These are phyloP conservation scores for Leucosporidium scottii DNA, from an alignment of 768 basidiomycete genomes.

Conservation along the genomic window DNA sequence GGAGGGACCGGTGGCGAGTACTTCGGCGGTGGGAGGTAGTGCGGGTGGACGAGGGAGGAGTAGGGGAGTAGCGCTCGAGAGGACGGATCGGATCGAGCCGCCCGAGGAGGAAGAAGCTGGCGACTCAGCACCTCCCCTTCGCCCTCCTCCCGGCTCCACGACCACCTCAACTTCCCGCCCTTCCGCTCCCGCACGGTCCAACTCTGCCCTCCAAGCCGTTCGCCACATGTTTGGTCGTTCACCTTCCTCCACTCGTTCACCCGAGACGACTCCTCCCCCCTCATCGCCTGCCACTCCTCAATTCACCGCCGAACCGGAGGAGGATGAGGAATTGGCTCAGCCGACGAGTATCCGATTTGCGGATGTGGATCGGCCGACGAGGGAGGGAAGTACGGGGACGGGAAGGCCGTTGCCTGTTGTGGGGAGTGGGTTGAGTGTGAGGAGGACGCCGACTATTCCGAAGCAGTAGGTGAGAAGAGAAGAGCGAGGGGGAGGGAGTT, in stretches of 20 bases:
- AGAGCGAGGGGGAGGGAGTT: not conserved
- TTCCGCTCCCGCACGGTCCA: not conserved
- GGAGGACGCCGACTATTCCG: slow-evolving; percentile 16
- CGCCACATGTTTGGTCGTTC: slow-evolving; percentile 12
- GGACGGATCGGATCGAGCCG: not conserved
- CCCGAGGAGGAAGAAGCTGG: not conserved
- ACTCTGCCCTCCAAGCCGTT: slow-evolving; percentile 12
- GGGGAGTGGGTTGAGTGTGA: slow-evolving; percentile 17
- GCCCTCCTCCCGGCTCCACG: too few species aligned
- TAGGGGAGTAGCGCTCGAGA: not conserved
- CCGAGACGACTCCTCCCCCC: not conserved
- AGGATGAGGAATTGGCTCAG: not conserved
- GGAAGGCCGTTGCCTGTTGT: slow-evolving; percentile 27
- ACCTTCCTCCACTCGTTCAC: not conserved
- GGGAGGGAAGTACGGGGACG: slow-evolving; percentile 7
- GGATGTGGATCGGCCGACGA: slow-evolving; percentile 7
- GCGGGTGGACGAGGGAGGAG: not conserved
- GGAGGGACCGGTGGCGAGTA: not conserved
- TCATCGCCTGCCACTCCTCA: too few species aligned
- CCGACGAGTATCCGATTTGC: slow-evolving; percentile 25
- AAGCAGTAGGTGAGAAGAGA: not conserved
- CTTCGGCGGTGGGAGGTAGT: not conserved
- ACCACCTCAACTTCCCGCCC: not conserved
- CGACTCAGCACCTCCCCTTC: not conserved
- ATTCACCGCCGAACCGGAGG: not conserved